Percentiles rank a stretch among this genome's conserved stretches.
These are phyloP conservation scores for Populus euphratica DNA, from an alignment of 345 rosid species.

Conservation along the genomic window DNA sequence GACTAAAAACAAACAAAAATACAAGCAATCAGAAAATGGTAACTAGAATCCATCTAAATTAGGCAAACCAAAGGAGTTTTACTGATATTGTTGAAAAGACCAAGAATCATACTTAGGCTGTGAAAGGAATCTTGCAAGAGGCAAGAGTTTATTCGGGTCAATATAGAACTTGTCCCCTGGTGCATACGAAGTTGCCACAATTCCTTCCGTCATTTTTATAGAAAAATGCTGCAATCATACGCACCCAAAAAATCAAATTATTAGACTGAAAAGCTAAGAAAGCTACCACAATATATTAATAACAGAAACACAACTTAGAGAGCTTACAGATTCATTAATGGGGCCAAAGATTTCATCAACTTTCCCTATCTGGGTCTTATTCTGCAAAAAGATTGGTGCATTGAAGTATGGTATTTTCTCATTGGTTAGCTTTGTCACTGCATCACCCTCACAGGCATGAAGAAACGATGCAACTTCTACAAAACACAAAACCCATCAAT, in stretches of 20 bases:
- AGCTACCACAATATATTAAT: not conserved
- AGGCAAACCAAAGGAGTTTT: not conserved
- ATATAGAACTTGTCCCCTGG: slow-evolving; percentile 83
- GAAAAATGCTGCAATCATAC: slow-evolving; percentile 54
- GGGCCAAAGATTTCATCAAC: slow-evolving; percentile 96
- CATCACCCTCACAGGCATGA: slow-evolving; percentile 94
- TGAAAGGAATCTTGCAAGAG: slow-evolving; percentile 76
- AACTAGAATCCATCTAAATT: not conserved
- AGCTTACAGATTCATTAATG: slow-evolving; percentile 82
- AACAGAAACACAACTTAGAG: not conserved
- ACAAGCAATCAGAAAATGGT: not conserved
- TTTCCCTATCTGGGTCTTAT: slow-evolving; percentile 89
- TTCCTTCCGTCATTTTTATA: slow-evolving; percentile 89
- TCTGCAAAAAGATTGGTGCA: slow-evolving; percentile 76
- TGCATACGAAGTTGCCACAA: slow-evolving; percentile 74
- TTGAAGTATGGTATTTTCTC: slow-evolving; percentile 83
- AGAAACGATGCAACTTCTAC: slow-evolving; percentile 73
- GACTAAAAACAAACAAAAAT: no score
- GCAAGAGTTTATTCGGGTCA: slow-evolving; percentile 74
- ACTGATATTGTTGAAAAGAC: not conserved
- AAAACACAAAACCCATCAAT: not conserved
- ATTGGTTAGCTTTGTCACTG: slow-evolving; percentile 74
- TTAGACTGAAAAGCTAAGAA: not conserved
- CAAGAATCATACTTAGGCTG: slow-evolving; percentile 73
- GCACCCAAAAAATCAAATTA: not conserved